Base-by-base conservation (phyloP, 2,329 filamentous ascomycete species). In the Hypoxylon sp. region DNA sequence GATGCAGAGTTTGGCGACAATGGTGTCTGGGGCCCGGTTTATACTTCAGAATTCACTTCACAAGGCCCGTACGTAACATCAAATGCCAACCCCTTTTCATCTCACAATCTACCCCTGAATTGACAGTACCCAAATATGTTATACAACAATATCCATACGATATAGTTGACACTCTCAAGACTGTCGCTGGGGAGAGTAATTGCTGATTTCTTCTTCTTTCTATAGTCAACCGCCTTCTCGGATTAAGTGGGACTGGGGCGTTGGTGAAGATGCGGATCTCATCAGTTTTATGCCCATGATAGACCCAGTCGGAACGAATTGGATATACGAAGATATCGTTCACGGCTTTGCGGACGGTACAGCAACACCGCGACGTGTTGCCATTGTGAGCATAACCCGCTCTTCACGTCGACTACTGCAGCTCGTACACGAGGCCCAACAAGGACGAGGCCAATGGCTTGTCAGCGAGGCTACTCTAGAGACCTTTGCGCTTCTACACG, bases 391-490 rank as follows among this genome's bases (percentile, higher is more conserved):
- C 3, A 88, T 90, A 0, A 87, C 85, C 0, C 88, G 91, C 3
- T 81, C 92, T 31, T 90, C 87, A 37, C 85, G 87, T 22, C 85
- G 89, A 4, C 83, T 94, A 0, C 80, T 93, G 4, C 80, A 85
- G 51, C 87, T 87, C 6, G 92, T 94, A 88, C 90, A 93, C 80
- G 85, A 91, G 68, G 91, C 92, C 73, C 90, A 89, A 58, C 88
- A 82, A 75, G 82, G 85, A 24, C 82, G 86, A 73, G 88, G 87
- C 66, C 91, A 89, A 78, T 89, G 83, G 79, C 92, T 90, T 88
- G 93, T 92, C 76, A 87, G 86, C n/a, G 92, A 94, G 78, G 93
- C 94, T 90, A 93, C 90, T 79, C 90, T 91, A 1, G 86, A 90
- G 0, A 87, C 85, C 0, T 85, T 88, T 73, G 90, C 91, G 0